phyloP scores from a whole-genome alignment of 805 yeast genomes.

The Candida ulmi region DNA sequence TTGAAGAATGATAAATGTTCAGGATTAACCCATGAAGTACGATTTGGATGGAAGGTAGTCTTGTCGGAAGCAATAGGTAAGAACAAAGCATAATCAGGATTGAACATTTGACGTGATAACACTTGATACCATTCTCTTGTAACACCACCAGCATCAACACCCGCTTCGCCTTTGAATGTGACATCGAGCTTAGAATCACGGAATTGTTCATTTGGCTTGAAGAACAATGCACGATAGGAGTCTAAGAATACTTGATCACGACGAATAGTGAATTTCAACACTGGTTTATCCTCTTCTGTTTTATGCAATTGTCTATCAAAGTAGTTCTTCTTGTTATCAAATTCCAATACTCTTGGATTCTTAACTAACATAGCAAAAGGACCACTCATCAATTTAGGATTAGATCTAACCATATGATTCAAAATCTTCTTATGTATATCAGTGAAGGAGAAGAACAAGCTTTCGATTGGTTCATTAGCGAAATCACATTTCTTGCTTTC shows the following conservation, averaged over 20 bases:
- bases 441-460: conserved; percentile 78
- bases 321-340: conserved; percentile 86
- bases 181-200: conserved; percentile 69
- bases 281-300: conserved; percentile 33
- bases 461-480: conserved; percentile 68
- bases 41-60: conserved; percentile 92
- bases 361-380: conserved; percentile 86
- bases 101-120: conserved; percentile 88
- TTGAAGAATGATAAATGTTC: conserved; percentile 90
- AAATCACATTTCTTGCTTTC: conserved; percentile 64
- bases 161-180: conserved; percentile 88
- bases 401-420: conserved; percentile 86
- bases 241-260: conserved; percentile 91
- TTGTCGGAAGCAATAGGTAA: conserved; percentile 87
- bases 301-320: conserved; percentile 71
- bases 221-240: conserved; percentile 77
- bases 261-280: conserved; percentile 63
- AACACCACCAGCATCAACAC: conserved; percentile 98
- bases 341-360: conserved; percentile 85
- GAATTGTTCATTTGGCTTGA: conserved; percentile 70
- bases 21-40: conserved; percentile 88
- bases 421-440: conserved; percentile 82
- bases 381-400: conserved; percentile 92
- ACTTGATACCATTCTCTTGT: conserved; percentile 98
- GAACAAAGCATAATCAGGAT: conserved; percentile 90